Evolutionary conservation across 108 stramenopile species (phyloP).

Genomic region (Phaeodactylum tricornutum): DNA sequence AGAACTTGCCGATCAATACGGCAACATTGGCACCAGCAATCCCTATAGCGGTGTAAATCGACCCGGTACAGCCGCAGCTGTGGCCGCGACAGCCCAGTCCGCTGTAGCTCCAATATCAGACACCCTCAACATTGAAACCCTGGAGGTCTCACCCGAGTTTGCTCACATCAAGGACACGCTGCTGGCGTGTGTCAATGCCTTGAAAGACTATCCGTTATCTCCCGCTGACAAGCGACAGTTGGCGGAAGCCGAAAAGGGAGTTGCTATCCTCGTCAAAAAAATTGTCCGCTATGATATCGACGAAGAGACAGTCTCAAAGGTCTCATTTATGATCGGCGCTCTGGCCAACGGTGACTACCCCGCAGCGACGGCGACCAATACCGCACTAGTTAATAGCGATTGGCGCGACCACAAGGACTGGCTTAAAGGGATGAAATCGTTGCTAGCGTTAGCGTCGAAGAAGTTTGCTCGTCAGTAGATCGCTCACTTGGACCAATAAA

Average conservation of each 20-base stretch:
- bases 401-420: constrained; percentile 94
- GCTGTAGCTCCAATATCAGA: constrained; percentile 46
- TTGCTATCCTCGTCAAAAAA: constrained; percentile 63
- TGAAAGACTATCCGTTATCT: constrained; percentile 18
- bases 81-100: constrained; percentile 1
- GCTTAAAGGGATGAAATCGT: constrained; percentile 90
- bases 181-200: constrained; percentile 28
- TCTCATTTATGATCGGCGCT: constrained; percentile 29
- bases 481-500: no score
- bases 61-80: constrained; percentile 65
- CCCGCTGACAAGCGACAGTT: constrained; percentile 71
- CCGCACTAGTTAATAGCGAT: constrained; percentile 63
- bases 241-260: constrained; percentile 63
- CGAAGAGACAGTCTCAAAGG: constrained; percentile 39
- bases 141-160: constrained; percentile 38
- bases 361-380: constrained; percentile 53
- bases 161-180: constrained; percentile 51
- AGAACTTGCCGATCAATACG: constrained; percentile 75
- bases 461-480: constrained; percentile 17
- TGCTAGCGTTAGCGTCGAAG: constrained; percentile 82
- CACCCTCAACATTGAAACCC: constrained; percentile 32
- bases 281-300: constrained; percentile 51
- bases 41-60: constrained; percentile 62
- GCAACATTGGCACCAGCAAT: constrained; percentile 84
- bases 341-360: constrained; percentile 51